Base-by-base conservation (phyloP, 331 rosid species). In the Quercus tomentella region DNA sequence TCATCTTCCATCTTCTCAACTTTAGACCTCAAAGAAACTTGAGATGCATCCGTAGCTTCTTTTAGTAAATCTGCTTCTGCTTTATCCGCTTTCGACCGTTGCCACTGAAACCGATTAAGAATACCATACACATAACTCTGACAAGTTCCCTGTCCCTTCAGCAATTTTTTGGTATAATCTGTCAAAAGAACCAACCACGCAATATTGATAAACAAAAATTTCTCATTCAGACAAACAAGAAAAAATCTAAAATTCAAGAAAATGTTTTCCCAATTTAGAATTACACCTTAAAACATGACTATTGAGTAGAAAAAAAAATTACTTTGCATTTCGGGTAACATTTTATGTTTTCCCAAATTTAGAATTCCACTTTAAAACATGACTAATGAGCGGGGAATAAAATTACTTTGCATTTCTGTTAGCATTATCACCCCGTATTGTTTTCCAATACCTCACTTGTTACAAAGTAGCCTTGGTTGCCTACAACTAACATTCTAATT, bases 101-200 rank as follows among this genome's bases (percentile, higher is more conserved):
- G 90, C 49, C 88, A 77, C 80, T 87, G 88, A 88, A 89, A 76
- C 81, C 72, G 86, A 56, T 74, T 81, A 75, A 90, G 83, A 82
- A 81, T 51, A 25, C 88, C 56, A 63, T 80, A 86, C 52, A 85
- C 82, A 51, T 87, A 79, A 30, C 82, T 80, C 74, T 76, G 41
- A 77, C 82, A 85, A 10, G 81, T 85, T 82, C 85, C 86, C 74
- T 87, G 86, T 78, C 84, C 85, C 79, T 80, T 85, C n/a, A 88
- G 41, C 73, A 77, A 69, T 49, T 4, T 54, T 66, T 80, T 82
- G 63, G 80, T 71, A 82, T 78, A 80, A 86, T 84, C 97, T 89
- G 86, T 79, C 81, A 8, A 79, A 33, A 45, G 45, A 6, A 33
- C 54, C 54, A 49, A 49, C 54, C 15, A 14, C 26, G 5, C 25